These are phyloP conservation scores for Cyathus striatus DNA, from an alignment of 768 basidiomycete species.

Conservation along the genomic window DNA sequence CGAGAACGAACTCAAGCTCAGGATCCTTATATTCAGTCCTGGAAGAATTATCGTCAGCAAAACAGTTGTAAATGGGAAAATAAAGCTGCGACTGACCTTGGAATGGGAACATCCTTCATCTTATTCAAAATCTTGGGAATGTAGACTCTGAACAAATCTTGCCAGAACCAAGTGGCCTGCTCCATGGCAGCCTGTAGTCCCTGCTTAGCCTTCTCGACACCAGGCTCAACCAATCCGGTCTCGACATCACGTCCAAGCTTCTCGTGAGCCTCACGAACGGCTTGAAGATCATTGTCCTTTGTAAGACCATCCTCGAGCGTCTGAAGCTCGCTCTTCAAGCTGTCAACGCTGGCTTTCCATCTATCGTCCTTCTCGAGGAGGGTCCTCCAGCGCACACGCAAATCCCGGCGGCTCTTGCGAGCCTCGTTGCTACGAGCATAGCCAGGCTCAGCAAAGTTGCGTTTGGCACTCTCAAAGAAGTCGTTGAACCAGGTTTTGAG, in stretches of 20 bases:
- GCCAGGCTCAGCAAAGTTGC: constrained; percentile 42
- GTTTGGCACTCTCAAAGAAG: constrained; percentile 40
- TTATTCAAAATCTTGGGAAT: constrained; percentile 49
- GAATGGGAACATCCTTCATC: constrained; percentile 63
- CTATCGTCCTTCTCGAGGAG: constrained; percentile 43
- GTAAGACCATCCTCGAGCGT: constrained; percentile 41
- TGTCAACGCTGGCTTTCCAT: constrained; percentile 48
- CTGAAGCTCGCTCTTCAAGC: constrained; percentile 37
- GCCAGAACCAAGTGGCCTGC: constrained; percentile 72
- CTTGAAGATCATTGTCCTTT: constrained; percentile 44
- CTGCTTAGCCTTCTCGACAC: constrained; percentile 26
- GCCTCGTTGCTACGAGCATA: constrained; percentile 50
- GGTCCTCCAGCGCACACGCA: constrained; percentile 45
- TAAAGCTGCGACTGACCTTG: constrained; percentile 40
- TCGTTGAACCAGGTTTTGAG: constrained; percentile 53
- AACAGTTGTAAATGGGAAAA: neutral
- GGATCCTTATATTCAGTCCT: constrained; percentile 70
- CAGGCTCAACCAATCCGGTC: constrained; percentile 26
- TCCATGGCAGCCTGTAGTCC: constrained; percentile 51
- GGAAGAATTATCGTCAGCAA: neutral
- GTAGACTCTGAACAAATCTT: constrained; percentile 79
- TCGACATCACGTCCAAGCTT: constrained; percentile 47
- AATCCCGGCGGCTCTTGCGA: constrained; percentile 31
- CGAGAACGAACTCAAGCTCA: constrained; percentile 69
- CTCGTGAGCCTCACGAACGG: constrained; percentile 40